Evolutionary conservation across 2,329 filamentous ascomycete genomes (phyloP).

Genomic region (Cytospora piceae): DNA sequence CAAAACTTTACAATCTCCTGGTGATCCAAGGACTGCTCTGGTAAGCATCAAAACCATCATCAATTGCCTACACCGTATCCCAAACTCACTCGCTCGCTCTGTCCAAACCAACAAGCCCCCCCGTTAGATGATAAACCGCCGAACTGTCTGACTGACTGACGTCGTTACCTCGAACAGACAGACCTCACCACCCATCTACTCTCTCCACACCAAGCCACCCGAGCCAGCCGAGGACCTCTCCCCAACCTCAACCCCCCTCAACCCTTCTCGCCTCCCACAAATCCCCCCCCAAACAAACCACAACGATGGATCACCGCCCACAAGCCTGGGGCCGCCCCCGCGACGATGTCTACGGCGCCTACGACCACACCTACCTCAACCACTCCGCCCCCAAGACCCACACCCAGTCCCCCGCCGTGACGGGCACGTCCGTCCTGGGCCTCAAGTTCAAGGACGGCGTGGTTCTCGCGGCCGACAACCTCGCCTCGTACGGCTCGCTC

Average conservation of each 20-base stretch:
- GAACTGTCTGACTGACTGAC: slow-evolving; percentile 22
- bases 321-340: slow-evolving; percentile 80
- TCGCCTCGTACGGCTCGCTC: slow-evolving; percentile 96
- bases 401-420: slow-evolving; percentile 92
- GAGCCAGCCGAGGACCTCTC: background rate
- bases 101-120: background rate
- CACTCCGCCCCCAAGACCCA: slow-evolving; percentile 74
- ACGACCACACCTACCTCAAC: slow-evolving; percentile 85
- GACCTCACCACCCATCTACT: slow-evolving; percentile 3
- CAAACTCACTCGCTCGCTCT: background rate
- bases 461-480: slow-evolving; percentile 94
- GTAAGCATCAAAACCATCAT: background rate
- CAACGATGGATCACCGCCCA: slow-evolving; percentile 70
- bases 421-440: slow-evolving; percentile 91
- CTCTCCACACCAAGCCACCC: slow-evolving; percentile 14
- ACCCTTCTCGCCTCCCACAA: background rate
- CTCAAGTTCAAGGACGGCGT: slow-evolving; percentile 97
- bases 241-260: background rate
- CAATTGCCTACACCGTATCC: background rate
- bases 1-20: background rate
- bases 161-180: slow-evolving; percentile 18
- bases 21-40: background rate
- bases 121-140: background rate
- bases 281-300: slow-evolving; percentile 26
- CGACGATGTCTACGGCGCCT: slow-evolving; percentile 95